Percentiles rank a stretch among this genome's conserved stretches.
phyloP scores from a whole-genome alignment of 495 filamentous ascomycete genomes.

The Aspergillus biplanus region DNA sequence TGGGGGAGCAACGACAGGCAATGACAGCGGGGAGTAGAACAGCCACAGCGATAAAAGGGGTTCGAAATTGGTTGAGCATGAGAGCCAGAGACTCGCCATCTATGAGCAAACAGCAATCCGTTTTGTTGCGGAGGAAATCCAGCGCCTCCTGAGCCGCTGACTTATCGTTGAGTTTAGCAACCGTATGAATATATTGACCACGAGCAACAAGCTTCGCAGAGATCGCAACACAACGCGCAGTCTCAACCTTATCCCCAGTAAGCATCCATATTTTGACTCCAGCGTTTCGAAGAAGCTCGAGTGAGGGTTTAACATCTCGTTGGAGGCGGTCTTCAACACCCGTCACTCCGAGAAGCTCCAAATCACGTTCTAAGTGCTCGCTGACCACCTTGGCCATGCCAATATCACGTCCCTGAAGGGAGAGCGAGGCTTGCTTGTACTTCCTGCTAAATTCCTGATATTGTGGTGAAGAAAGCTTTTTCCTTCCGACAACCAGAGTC shows the following conservation, averaged over 20 bases:
- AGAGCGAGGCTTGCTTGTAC: constrained; percentile 79
- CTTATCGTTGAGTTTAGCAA: constrained; percentile 67
- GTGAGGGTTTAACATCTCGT: constrained; percentile 88
- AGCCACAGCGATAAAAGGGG: constrained; percentile 85
- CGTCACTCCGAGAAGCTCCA: constrained; percentile 93
- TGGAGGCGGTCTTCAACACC: constrained; percentile 98
- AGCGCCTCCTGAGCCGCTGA: constrained; percentile 78
- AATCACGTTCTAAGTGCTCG: constrained; percentile 81
- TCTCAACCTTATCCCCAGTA: constrained; percentile 98
- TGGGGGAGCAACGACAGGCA: constrained; percentile 95
- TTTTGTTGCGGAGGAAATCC: constrained; percentile 84
- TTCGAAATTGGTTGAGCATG: constrained; percentile 78
- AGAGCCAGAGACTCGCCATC: constrained; percentile 88
- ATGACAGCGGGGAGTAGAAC: constrained; percentile 90
- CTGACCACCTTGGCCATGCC: constrained; percentile 79
- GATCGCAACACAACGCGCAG: constrained; percentile 94
- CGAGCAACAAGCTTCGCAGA: constrained; percentile 91
- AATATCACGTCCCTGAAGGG: constrained; percentile 75
- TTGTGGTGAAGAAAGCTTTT: constrained; percentile 71
- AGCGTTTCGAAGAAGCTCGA: constrained; percentile 94
- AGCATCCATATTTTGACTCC: constrained; percentile 99
- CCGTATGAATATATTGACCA: constrained; percentile 94
- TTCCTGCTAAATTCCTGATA: constrained; percentile 77
- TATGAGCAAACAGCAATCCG: constrained; percentile 88
- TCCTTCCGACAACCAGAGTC: constrained; percentile 91